Conservation (phyloP, 495 filamentous ascomycete species). For the Filosporella fistucella region DNA sequence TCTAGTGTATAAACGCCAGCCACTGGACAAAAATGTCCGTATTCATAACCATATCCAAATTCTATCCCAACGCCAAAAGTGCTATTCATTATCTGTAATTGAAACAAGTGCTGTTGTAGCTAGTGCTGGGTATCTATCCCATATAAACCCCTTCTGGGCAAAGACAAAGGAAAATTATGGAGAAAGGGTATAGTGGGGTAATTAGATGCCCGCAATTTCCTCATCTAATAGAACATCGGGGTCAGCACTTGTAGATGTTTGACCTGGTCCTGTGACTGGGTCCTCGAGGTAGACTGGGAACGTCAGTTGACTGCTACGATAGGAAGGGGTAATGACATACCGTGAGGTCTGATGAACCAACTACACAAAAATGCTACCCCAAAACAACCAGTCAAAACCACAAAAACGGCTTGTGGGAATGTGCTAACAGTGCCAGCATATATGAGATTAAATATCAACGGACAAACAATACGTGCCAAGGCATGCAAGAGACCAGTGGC, state of each 20-base stretch:
- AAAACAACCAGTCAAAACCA: constrained; percentile 65
- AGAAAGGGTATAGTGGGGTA: no score
- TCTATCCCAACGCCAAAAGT: no score
- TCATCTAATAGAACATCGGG: constrained; percentile 23
- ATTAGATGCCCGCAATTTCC: constrained; percentile 19
- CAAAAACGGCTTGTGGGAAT: constrained; percentile 78
- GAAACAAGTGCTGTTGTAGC: no score
- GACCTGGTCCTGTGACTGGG: not conserved
- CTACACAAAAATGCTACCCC: constrained; percentile 57
- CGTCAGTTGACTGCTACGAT: not conserved
- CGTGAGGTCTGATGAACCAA: constrained; percentile 66
- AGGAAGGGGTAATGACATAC: constrained; percentile 44
- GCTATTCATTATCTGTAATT: no score
- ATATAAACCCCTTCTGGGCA: no score
- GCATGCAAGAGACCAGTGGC: constrained; percentile 84
- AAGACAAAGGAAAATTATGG: no score
- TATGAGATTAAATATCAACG: constrained; percentile 76
- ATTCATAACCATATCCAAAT: no score
- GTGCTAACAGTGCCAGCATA: constrained; percentile 76
- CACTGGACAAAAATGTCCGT: no score
- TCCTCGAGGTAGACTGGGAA: constrained; percentile 18
- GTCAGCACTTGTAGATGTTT: constrained; percentile 1
- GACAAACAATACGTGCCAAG: constrained; percentile 70
- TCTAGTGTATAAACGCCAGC: no score
- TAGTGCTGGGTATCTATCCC: no score